Evolutionary conservation across 345 rosid genomes (phyloP).

Genomic region (Orychophragmus violaceus): DNA sequence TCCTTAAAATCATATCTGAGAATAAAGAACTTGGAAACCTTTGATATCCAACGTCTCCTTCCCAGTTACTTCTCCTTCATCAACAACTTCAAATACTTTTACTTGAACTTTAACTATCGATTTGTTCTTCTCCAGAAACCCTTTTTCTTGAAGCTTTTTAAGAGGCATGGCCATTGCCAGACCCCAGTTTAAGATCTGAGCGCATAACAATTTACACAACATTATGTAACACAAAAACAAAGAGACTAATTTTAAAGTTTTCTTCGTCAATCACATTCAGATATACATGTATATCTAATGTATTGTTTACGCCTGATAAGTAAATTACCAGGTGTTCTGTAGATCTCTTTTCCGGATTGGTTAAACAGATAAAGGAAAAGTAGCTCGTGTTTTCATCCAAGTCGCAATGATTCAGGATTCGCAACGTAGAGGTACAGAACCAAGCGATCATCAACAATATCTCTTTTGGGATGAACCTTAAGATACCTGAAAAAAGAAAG

Average conservation of each 20-base stretch:
- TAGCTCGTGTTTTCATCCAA: conserved; percentile 49
- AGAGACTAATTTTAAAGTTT: neutral
- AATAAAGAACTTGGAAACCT: neutral
- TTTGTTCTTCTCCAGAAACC: neutral
- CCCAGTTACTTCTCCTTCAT: neutral
- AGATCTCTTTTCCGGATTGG: neutral
- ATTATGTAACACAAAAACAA: neutral
- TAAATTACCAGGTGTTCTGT: neutral
- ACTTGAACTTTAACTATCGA: neutral
- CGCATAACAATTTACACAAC: too few species aligned
- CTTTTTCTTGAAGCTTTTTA: neutral
- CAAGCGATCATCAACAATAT: conserved; percentile 25
- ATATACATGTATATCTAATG: neutral
- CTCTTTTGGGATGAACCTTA: neutral
- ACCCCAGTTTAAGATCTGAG: too few species aligned
- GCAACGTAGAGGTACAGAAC: conserved; percentile 1
- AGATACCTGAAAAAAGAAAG: neutral
- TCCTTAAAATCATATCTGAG: neutral
- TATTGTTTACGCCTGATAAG: too few species aligned
- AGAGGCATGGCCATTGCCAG: neutral
- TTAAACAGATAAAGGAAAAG: conserved; percentile 9
- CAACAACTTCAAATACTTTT: conserved; percentile 6
- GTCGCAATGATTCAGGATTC: conserved; percentile 43
- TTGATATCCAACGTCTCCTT: neutral
- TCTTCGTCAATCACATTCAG: neutral